Percentiles rank a stretch among this genome's conserved stretches.
Conservation (phyloP, 768 basidiomycete species). For the Hydnomerulius pinastri region DNA sequence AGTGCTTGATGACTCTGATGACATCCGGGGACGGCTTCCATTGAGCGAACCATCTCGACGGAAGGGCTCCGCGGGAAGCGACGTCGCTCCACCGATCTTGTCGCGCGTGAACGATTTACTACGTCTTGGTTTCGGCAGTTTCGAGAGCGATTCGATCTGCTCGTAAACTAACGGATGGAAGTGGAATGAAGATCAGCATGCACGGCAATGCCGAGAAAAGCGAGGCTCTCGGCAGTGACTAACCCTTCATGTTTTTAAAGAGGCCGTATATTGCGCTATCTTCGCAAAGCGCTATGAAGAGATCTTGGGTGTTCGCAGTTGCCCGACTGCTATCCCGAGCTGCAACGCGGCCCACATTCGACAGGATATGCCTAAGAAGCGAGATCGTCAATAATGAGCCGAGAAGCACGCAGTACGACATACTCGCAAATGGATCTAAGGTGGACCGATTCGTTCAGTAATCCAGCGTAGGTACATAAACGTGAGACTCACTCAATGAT, state of each 20-base stretch:
- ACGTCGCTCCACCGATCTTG: constrained; percentile 46
- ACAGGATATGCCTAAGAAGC: constrained; percentile 69
- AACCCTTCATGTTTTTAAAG: constrained; percentile 87
- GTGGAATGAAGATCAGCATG: constrained; percentile 20
- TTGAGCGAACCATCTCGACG: constrained; percentile 27
- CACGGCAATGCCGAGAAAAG: constrained; percentile 7
- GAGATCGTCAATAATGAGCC: constrained; percentile 10
- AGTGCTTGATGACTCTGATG: constrained; percentile 40
- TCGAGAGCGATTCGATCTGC: constrained; percentile 72
- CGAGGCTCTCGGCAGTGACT: constrained; percentile 18
- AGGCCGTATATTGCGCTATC: constrained; percentile 84
- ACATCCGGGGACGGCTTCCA: constrained; percentile 32
- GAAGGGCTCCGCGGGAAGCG: constrained; percentile 31
- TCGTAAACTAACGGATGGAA: constrained; percentile 59
- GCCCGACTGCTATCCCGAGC: constrained; percentile 83
- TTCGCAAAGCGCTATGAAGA: constrained; percentile 88
- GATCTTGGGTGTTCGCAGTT: constrained; percentile 73
- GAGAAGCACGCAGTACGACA: constrained; percentile 31
- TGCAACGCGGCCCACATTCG: constrained; percentile 81
- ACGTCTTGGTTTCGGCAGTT: constrained; percentile 55
- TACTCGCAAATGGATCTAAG: constrained; percentile 85
- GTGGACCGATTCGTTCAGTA: constrained; percentile 28
- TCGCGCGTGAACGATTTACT: constrained; percentile 73
- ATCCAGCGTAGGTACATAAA: constrained; percentile 17
- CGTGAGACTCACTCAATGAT: constrained; percentile 79